These are phyloP conservation scores for Apiotrichum siamense DNA, from an alignment of 1,284 basidiomycete genomes.

Conservation along the genomic window DNA sequence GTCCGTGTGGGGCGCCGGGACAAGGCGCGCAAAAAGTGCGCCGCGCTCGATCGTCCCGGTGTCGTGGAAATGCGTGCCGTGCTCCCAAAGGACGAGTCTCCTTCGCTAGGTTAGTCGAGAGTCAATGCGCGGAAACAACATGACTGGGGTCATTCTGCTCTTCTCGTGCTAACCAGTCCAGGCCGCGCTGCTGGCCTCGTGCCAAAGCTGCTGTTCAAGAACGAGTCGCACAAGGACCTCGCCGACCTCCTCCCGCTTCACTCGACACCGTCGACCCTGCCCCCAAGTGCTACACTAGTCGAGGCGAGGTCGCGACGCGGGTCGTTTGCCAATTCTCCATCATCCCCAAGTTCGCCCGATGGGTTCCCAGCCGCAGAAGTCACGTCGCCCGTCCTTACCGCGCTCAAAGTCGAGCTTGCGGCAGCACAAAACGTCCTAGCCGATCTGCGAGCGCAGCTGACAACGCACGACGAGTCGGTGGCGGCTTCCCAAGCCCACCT, in stretches of 20 bases:
- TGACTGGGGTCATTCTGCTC: no score
- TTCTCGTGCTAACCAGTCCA: neutral
- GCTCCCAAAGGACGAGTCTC: slow-evolving; percentile 32
- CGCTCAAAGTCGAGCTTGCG: slow-evolving; percentile 70
- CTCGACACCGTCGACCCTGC: slow-evolving; percentile 10
- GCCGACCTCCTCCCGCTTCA: slow-evolving; percentile 42
- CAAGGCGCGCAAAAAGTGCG: slow-evolving; percentile 35
- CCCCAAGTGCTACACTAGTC: slow-evolving; percentile 20
- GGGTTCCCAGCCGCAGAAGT: slow-evolving; percentile 19
- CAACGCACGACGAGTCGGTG: slow-evolving; percentile 60
- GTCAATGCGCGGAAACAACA: neutral
- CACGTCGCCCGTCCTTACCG: slow-evolving; percentile 61
- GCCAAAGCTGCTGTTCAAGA: slow-evolving; percentile 19
- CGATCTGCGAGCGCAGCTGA: slow-evolving; percentile 71
- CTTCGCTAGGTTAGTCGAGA: slow-evolving; percentile 4
- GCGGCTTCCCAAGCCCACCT: slow-evolving; percentile 61
- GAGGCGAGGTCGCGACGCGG: slow-evolving; percentile 33
- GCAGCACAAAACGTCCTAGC: slow-evolving; percentile 60
- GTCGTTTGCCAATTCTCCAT: slow-evolving; percentile 27
- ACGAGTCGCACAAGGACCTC: slow-evolving; percentile 18
- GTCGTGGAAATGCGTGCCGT: slow-evolving; percentile 38
- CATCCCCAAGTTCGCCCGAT: slow-evolving; percentile 24
- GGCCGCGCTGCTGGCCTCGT: slow-evolving; percentile 9
- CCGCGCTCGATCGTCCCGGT: slow-evolving; percentile 30
- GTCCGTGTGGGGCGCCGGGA: slow-evolving; percentile 22